Conservation (phyloP, 495 filamentous ascomycete species). For the Penicillium odoratum region DNA sequence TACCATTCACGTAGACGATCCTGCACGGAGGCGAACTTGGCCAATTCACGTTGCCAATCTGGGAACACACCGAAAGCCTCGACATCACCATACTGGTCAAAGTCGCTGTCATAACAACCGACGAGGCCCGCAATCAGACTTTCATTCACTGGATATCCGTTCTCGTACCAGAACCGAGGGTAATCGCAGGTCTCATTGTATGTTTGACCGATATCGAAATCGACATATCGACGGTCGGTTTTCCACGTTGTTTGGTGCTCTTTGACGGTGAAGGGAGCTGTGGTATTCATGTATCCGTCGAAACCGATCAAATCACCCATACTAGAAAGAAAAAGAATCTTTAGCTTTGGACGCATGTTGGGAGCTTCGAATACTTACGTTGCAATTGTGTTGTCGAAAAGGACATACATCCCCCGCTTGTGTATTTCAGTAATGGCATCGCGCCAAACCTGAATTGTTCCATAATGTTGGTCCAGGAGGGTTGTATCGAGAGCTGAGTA, state of each 20-base stretch:
- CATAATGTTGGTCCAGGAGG: constrained; percentile 67
- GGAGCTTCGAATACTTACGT: constrained; percentile 48
- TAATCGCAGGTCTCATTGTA: constrained; percentile 61
- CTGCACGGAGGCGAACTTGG: constrained; percentile 74
- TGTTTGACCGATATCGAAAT: constrained; percentile 59
- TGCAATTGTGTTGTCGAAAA: constrained; percentile 71
- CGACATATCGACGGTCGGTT: constrained; percentile 53
- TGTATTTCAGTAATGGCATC: constrained; percentile 64
- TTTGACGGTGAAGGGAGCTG: constrained; percentile 56
- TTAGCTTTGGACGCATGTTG: no score
- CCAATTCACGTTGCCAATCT: constrained; percentile 65
- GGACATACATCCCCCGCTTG: constrained; percentile 64
- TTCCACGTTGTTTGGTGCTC: constrained; percentile 64
- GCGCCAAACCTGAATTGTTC: constrained; percentile 62
- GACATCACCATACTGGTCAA: constrained; percentile 68
- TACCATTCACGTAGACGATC: constrained; percentile 73
- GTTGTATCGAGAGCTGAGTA: constrained; percentile 70
- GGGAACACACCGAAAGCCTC: constrained; percentile 68
- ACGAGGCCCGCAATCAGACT: constrained; percentile 43
- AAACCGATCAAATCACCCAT: constrained; percentile 71
- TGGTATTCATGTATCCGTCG: constrained; percentile 62
- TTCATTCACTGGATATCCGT: constrained; percentile 54
- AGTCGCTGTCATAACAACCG: constrained; percentile 69
- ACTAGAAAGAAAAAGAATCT: constrained; percentile 17
- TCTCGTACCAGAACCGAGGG: constrained; percentile 66